These are phyloP conservation scores for Macrophomina tecta DNA, from an alignment of 2,329 filamentous ascomycete species.

Conservation along the genomic window DNA sequence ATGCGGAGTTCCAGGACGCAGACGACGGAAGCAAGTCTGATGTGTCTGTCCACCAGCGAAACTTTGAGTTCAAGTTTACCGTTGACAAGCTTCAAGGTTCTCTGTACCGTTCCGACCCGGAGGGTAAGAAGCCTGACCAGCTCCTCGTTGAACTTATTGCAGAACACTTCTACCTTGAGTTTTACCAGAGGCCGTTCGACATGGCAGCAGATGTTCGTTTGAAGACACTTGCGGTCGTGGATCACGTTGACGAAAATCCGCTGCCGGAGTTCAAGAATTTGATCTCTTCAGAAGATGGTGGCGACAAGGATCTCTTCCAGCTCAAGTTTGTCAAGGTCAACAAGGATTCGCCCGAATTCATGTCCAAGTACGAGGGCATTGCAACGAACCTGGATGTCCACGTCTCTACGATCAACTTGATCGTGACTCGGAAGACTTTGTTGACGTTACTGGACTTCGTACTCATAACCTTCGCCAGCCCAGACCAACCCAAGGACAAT, in stretches of 20 bases:
- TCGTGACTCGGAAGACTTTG: slow-evolving; percentile 91
- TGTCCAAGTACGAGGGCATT: slow-evolving; percentile 88
- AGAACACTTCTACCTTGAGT: slow-evolving; percentile 84
- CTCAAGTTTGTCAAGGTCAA: slow-evolving; percentile 92
- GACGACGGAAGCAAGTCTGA: slow-evolving; percentile 59
- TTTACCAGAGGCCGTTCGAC: slow-evolving; percentile 87
- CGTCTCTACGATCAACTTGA: slow-evolving; percentile 93
- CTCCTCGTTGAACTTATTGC: slow-evolving; percentile 90
- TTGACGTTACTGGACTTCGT: slow-evolving; percentile 94
- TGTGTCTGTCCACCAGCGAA: slow-evolving; percentile 78
- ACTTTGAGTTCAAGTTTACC: slow-evolving; percentile 95
- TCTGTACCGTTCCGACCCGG: slow-evolving; percentile 83
- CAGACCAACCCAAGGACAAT: slow-evolving; percentile 50
- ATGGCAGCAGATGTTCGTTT: slow-evolving; percentile 92
- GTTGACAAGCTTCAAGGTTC: slow-evolving; percentile 95
- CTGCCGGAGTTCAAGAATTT: slow-evolving; percentile 94
- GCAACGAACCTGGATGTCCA: slow-evolving; percentile 90
- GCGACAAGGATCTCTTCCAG: slow-evolving; percentile 77
- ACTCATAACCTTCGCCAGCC: slow-evolving; percentile 83
- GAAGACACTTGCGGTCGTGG: slow-evolving; percentile 85
- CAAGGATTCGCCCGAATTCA: slow-evolving; percentile 88
- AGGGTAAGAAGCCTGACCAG: slow-evolving; percentile 75
- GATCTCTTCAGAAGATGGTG: slow-evolving; percentile 83
- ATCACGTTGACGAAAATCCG: slow-evolving; percentile 88
- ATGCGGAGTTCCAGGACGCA: slow-evolving; percentile 70